These are phyloP conservation scores for Ogataea paraovalis DNA, from an alignment of 805 yeast species.

Conservation along the genomic window DNA sequence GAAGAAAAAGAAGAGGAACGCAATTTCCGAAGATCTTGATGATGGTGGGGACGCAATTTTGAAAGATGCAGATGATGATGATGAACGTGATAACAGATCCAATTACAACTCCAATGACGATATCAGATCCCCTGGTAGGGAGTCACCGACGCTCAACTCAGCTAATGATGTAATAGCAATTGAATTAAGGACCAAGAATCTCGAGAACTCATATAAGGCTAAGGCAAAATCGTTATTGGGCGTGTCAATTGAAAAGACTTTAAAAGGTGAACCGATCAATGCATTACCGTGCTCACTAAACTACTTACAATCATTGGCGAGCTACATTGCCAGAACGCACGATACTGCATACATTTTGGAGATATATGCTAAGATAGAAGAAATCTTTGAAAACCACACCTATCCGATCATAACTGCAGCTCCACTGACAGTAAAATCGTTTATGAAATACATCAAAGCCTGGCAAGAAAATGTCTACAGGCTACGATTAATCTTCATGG, in stretches of 20 bases:
- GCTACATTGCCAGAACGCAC: conserved; percentile 2
- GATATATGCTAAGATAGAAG: not conserved
- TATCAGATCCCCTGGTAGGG: too few relatives aligned
- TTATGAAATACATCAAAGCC: conserved; percentile 5
- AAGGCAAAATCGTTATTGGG: conserved; percentile 1
- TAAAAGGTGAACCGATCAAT: conserved; percentile 5
- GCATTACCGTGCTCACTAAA: conserved; percentile 10
- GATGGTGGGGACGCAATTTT: not conserved
- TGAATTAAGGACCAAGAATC: not conserved
- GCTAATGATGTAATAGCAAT: not conserved
- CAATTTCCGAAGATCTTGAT: not conserved
- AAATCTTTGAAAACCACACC: not conserved
- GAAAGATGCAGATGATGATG: not conserved
- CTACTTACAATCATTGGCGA: conserved; percentile 9
- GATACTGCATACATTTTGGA: not conserved
- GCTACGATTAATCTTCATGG: conserved; percentile 9
- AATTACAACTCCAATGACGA: too few relatives aligned
- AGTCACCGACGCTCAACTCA: too few relatives aligned
- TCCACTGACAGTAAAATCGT: not conserved
- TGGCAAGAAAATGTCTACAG: conserved; percentile 13
- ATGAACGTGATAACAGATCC: not conserved
- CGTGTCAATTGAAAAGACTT: conserved; percentile 10
- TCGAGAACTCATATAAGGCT: not conserved
- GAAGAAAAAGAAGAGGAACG: not conserved
- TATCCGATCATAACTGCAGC: not conserved